Conservation (phyloP, 2,329 filamentous ascomycete species). For the Phialemoniopsis sp. region DNA sequence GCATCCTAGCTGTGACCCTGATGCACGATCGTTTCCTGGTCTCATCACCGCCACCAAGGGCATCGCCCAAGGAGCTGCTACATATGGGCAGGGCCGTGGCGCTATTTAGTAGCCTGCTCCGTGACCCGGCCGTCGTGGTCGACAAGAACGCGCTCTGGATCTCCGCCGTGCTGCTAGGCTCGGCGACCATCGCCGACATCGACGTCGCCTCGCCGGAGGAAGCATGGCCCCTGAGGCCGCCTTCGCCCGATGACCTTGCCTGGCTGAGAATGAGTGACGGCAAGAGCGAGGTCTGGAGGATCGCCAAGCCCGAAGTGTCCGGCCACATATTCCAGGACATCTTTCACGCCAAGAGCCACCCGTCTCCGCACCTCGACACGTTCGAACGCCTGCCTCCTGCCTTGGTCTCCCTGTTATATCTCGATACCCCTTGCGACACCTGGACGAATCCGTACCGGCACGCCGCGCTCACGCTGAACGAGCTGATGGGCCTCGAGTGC, state of each 20-base stretch:
- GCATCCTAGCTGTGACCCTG: slow-evolving; percentile 45
- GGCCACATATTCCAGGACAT: slow-evolving; percentile 27
- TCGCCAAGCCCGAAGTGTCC: slow-evolving; percentile 41
- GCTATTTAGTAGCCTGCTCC: slow-evolving; percentile 41
- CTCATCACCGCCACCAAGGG: slow-evolving; percentile 7
- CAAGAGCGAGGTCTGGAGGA: slow-evolving; percentile 48
- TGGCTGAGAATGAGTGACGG: slow-evolving; percentile 56
- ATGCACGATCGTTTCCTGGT: slow-evolving; percentile 46
- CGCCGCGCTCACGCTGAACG: slow-evolving; percentile 28
- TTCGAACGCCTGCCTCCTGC: slow-evolving; percentile 20
- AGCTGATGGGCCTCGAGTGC: slow-evolving; percentile 26
- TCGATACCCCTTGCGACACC: slow-evolving; percentile 7
- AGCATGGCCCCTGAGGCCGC: slow-evolving; percentile 51
- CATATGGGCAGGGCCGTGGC: slow-evolving; percentile 43
- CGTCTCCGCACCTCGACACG: slow-evolving; percentile 10
- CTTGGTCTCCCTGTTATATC: slow-evolving; percentile 15
- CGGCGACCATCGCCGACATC: slow-evolving; percentile 38
- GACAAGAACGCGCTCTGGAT: slow-evolving; percentile 45
- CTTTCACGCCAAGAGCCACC: slow-evolving; percentile 13
- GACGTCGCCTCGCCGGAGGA: slow-evolving; percentile 34
- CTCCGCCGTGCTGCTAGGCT: slow-evolving; percentile 39
- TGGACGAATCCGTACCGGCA: slow-evolving; percentile 24
- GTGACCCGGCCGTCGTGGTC: slow-evolving; percentile 20
- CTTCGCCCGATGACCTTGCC: slow-evolving; percentile 40
- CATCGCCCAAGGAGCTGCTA: slow-evolving; percentile 28